Base-by-base conservation (phyloP, 805 yeast genomes). In the Brettanomyces bruxellensis region DNA sequence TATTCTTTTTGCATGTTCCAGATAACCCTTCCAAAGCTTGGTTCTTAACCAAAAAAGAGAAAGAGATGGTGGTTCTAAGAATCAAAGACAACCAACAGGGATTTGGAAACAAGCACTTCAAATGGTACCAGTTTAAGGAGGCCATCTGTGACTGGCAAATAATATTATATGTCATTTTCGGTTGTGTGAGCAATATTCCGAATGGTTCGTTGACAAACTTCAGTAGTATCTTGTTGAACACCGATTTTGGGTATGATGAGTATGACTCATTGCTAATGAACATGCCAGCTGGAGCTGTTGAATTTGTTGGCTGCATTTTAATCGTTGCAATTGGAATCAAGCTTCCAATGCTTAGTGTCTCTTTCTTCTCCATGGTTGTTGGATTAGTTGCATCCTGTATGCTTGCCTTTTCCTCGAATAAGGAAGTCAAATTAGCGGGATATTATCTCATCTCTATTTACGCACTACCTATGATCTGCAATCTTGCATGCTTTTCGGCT, bases 61-160 rank as follows among this genome's bases (percentile, higher is more conserved):
- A 66, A 53, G 53, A 61, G 8, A 59, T 69, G 56, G 74, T 76
- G 23, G 72, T 81, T 30, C 76, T 75, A 54, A 70, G 83, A 53
- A 76, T 81, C 47, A 72, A 81, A 54, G 58, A 57, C 6, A 79
- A 79, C 57, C 75, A 79, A 54, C 81, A 78, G 51, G 86, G 85
- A 42, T 74, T 75, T 56, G 83, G 83, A 49, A 73, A 70, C 52
- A 72, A 64, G 51, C 64, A 64, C 41, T 76, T 78, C 69, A 80
- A 80, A 55, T 62, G 62, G 67, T 60, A 69, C 45, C 86, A 81
- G 57, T 66, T 79, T 45, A 63, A 56, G 34, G 86, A 81, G 60
- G 76, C 79, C 4, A 48, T 79, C 30, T 50, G 58, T 18, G 86
- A 81, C 54, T 57, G 62, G 35, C 72, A 74, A 55, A 69, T 75